Evolutionary conservation across 1,139 yeast species (phyloP).

Genomic region (Meyerozyma athensensis): DNA sequence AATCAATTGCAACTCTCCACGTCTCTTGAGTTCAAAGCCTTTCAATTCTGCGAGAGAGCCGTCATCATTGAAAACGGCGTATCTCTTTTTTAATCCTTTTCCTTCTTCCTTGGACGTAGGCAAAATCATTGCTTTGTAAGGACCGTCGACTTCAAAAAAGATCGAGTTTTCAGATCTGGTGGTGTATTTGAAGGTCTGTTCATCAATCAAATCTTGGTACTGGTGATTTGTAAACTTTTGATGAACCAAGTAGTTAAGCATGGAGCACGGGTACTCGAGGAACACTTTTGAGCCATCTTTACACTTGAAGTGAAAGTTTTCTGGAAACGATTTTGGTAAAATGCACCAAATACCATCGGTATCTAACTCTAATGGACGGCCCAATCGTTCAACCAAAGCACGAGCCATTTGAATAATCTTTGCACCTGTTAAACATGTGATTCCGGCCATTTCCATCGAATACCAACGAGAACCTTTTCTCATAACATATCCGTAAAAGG

Average conservation of each 20-base stretch:
- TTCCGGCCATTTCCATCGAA: slow-evolving; percentile 99
- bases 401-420: slow-evolving; percentile 97
- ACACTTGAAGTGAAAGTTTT: slow-evolving; percentile 66
- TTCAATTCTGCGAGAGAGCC: slow-evolving; percentile 93
- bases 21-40: slow-evolving; percentile 93
- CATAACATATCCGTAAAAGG: slow-evolving; percentile 98
- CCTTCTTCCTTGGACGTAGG: slow-evolving; percentile 99
- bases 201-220: slow-evolving; percentile 81
- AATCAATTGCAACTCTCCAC: slow-evolving; percentile 92
- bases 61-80: slow-evolving; percentile 94
- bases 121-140: slow-evolving; percentile 93
- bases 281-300: slow-evolving; percentile 74
- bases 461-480: slow-evolving; percentile 99
- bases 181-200: slow-evolving; percentile 61
- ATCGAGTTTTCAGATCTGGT: slow-evolving; percentile 88
- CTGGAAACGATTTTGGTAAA: slow-evolving; percentile 89
- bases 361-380: slow-evolving; percentile 93
- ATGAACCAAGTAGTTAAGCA: slow-evolving; percentile 93
- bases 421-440: slow-evolving; percentile 96
- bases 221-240: slow-evolving; percentile 89
- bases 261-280: slow-evolving; percentile 91
- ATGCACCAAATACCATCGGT: slow-evolving; percentile 99
- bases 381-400: slow-evolving; percentile 85
- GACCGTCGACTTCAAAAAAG: slow-evolving; percentile 98
- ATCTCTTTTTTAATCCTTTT: slow-evolving; percentile 90